Evolutionary conservation across 1,284 basidiomycete genomes (phyloP).

Genomic region (Leucoagaricus sp.): DNA sequence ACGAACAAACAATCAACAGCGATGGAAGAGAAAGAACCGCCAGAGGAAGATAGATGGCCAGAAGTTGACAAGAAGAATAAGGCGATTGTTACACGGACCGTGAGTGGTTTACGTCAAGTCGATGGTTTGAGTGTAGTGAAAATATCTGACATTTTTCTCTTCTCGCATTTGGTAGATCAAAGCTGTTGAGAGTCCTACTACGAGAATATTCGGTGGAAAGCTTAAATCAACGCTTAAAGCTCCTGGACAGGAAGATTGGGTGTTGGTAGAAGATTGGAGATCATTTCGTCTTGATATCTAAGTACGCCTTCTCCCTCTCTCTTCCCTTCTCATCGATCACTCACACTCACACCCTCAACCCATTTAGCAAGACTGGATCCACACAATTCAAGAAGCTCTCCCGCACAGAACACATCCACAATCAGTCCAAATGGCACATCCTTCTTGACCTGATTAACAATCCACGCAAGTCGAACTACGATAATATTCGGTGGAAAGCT

Average conservation of each 20-base stretch:
- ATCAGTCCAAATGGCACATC: slow-evolving; percentile 72
- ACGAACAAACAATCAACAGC: slow-evolving; percentile 28
- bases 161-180: slow-evolving; percentile 56
- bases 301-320: slow-evolving; percentile 40
- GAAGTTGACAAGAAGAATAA: slow-evolving; percentile 94
- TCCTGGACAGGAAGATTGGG: slow-evolving; percentile 84
- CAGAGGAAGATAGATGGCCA: slow-evolving; percentile 75
- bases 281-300: slow-evolving; percentile 90
- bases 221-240: slow-evolving; percentile 31
- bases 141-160: background rate
- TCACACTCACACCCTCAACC: slow-evolving; percentile 9
- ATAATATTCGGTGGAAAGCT: slow-evolving; percentile 95
- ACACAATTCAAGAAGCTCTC: slow-evolving; percentile 85
- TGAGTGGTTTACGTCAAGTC: slow-evolving; percentile 43
- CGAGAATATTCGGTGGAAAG: slow-evolving; percentile 67
- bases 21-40: slow-evolving; percentile 40
- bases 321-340: slow-evolving; percentile 4
- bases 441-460: slow-evolving; percentile 56
- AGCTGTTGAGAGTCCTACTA: slow-evolving; percentile 84
- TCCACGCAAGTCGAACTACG: slow-evolving; percentile 89
- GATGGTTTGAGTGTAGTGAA: no score
- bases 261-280: slow-evolving; percentile 92
- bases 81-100: slow-evolving; percentile 80
- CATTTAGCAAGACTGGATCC: slow-evolving; percentile 81
- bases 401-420: slow-evolving; percentile 82